Conservation (phyloP, 1,139 yeast genomes). For the Scheffersomyces titani region DNA sequence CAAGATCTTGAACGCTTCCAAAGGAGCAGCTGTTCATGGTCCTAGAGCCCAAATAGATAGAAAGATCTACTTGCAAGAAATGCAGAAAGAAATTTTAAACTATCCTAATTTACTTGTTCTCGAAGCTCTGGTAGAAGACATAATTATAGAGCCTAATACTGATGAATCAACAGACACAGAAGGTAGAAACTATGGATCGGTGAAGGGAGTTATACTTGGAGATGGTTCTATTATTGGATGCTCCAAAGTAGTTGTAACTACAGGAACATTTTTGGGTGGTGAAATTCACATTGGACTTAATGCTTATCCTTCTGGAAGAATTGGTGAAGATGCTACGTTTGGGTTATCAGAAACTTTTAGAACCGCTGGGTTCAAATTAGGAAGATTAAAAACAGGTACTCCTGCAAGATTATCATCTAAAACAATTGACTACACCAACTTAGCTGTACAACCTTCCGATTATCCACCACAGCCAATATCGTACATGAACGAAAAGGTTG, state of each 20-base stretch:
- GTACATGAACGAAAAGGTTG: slow-evolving; percentile 68
- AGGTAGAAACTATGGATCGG: slow-evolving; percentile 43
- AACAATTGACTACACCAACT: slow-evolving; percentile 64
- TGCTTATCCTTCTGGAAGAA: slow-evolving; percentile 84
- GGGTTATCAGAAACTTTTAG: slow-evolving; percentile 81
- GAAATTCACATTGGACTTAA: slow-evolving; percentile 90
- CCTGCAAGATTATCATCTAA: slow-evolving; percentile 83
- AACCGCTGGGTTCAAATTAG: slow-evolving; percentile 78
- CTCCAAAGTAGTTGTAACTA: slow-evolving; percentile 78
- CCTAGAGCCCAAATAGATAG: slow-evolving; percentile 97
- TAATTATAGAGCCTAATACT: slow-evolving; percentile 58
- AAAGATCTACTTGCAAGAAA: slow-evolving; percentile 69
- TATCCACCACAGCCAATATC: slow-evolving; percentile 88
- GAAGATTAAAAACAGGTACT: slow-evolving; percentile 94
- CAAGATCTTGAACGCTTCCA: slow-evolving; percentile 79
- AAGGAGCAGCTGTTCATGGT: slow-evolving; percentile 99
- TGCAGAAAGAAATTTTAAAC: slow-evolving; percentile 66
- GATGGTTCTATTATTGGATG: slow-evolving; percentile 65
- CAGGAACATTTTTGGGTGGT: slow-evolving; percentile 93
- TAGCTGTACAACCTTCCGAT: slow-evolving; percentile 77
- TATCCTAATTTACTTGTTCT: slow-evolving; percentile 64
- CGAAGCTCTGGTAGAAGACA: slow-evolving; percentile 82
- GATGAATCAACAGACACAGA: slow-evolving; percentile 21
- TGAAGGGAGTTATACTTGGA: slow-evolving; percentile 72
- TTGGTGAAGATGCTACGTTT: slow-evolving; percentile 89